These are phyloP conservation scores for Fusarium musae DNA, from an alignment of 2,329 filamentous ascomycete species.

Conservation along the genomic window DNA sequence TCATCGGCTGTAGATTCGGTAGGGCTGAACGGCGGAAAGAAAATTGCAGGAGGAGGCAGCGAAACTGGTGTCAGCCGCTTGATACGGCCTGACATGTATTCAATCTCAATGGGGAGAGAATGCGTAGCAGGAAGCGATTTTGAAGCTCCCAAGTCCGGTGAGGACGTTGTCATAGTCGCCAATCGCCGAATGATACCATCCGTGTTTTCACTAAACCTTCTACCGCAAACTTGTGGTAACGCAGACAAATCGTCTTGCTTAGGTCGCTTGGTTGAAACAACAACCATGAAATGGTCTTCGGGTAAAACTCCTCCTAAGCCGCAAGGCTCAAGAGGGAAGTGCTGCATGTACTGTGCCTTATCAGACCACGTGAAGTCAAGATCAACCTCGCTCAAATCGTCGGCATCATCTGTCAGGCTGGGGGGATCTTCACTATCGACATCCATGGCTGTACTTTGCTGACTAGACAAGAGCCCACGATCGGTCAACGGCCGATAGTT, in stretches of 20 bases:
- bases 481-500: constrained; percentile 62
- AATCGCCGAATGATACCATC: constrained; percentile 57
- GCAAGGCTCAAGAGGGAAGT: constrained; percentile 62
- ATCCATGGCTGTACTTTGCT: constrained; percentile 44
- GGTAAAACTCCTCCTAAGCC: constrained; percentile 69
- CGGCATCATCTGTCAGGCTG: constrained; percentile 50
- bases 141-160: constrained; percentile 40
- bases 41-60: constrained; percentile 64
- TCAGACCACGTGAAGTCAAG: constrained; percentile 61
- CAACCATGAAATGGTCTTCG: constrained; percentile 71
- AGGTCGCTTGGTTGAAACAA: constrained; percentile 62
- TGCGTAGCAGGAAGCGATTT: neutral
- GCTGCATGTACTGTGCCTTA: constrained; percentile 52
- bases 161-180: constrained; percentile 55
- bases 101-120: constrained; percentile 51
- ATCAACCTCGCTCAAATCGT: constrained; percentile 54
- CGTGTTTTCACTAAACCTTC: constrained; percentile 47
- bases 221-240: neutral
- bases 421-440: constrained; percentile 44
- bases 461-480: constrained; percentile 20
- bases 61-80: constrained; percentile 58
- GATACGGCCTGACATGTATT: constrained; percentile 58
- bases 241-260: constrained; percentile 41
- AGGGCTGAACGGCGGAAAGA: constrained; percentile 60
- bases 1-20: constrained; percentile 52